phyloP scores from a whole-genome alignment of 306 rosid species.

The Arachis stenosperma region DNA sequence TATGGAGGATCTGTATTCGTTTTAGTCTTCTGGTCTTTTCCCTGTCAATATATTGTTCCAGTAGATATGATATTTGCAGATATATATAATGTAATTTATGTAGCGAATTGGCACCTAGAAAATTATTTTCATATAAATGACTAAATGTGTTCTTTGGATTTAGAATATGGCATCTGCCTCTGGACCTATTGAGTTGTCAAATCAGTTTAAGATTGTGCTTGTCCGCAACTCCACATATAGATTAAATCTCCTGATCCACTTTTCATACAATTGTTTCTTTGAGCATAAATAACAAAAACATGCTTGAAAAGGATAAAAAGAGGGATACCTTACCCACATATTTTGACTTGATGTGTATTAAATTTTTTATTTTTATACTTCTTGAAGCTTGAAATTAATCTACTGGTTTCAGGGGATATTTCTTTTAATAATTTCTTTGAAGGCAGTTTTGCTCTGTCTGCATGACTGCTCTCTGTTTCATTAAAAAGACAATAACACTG shows the following conservation, averaged over 20 bases:
- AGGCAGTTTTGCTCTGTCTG: constrained; percentile 27
- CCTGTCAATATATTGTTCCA: background rate
- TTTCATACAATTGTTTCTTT: constrained; percentile 11
- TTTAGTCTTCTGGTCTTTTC: constrained; percentile 8
- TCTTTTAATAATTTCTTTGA: constrained; percentile 11
- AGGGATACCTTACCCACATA: constrained; percentile 10
- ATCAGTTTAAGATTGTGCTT: background rate
- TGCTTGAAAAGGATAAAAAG: background rate
- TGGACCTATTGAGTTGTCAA: constrained; percentile 18
- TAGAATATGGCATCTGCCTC: background rate
- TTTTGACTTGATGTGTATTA: constrained; percentile 1
- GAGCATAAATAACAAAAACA: constrained; percentile 1
- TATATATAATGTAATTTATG: background rate
- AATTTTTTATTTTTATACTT: constrained; percentile 6
- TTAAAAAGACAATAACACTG: constrained; percentile 12
- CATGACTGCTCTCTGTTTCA: constrained; percentile 32
- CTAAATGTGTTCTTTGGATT: constrained; percentile 7
- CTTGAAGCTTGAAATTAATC: constrained; percentile 13
- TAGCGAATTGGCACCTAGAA: background rate
- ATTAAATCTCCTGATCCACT: background rate
- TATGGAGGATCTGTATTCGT: constrained; percentile 10
- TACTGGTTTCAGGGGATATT: constrained; percentile 15
- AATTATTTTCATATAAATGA: background rate
- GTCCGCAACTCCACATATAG: background rate
- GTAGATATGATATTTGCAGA: constrained; percentile 1